phyloP scores from a whole-genome alignment of 345 rosid species.

The Angophora floribunda region DNA sequence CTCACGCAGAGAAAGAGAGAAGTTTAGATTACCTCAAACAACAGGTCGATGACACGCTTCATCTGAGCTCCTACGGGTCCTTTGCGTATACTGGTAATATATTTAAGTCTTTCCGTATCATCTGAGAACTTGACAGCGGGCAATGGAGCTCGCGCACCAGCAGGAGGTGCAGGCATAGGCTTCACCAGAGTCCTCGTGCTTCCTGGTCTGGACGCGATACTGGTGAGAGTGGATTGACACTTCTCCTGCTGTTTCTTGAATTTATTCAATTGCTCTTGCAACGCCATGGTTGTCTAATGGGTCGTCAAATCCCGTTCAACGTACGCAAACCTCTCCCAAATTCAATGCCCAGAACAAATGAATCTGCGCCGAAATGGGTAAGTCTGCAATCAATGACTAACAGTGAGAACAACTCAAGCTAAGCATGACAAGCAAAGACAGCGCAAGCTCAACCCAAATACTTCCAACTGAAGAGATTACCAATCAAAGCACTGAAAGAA shows the following conservation, averaged over 20 bases:
- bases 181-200: conserved; percentile 15
- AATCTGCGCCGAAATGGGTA: background rate
- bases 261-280: conserved; percentile 48
- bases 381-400: background rate
- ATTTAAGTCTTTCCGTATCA: conserved; percentile 66
- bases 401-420: background rate
- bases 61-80: conserved; percentile 83
- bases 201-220: conserved; percentile 42
- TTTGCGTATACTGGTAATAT: conserved; percentile 51
- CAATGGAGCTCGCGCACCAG: conserved; percentile 26
- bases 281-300: conserved; percentile 28
- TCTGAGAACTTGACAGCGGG: conserved; percentile 60
- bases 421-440: background rate
- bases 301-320: background rate
- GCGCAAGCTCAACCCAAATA: background rate
- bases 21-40: conserved; percentile 23
- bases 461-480: background rate
- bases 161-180: conserved; percentile 16
- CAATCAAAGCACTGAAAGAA: background rate
- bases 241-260: conserved; percentile 78
- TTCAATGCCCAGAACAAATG: background rate
- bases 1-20: background rate
- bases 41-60: conserved; percentile 75
- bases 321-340: background rate
- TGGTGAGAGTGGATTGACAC: conserved; percentile 54